Evolutionary conservation across 177 flowering plant species (phyloP), one percentile per base, ranked within the genome.

Genomic region (Vitis hybrid): DNA sequence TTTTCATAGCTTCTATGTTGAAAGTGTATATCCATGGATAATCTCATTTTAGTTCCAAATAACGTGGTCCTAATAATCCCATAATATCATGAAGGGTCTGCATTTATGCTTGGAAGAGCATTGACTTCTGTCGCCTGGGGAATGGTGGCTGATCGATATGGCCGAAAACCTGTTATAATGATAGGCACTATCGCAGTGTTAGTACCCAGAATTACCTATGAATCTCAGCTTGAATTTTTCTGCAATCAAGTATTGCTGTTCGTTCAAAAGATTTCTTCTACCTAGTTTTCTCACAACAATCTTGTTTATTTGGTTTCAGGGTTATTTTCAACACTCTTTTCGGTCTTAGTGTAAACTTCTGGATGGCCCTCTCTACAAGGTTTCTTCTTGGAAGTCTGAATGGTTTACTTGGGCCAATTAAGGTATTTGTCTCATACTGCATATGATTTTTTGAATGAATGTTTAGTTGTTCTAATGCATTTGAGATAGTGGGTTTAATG

Each of bases 121-220:
- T 70, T 87, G 62, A 89, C 93, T 46, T 89, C 91, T 62, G 70
- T 83, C 60, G 69, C 82, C 4, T 89, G 93, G 91, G 93, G 93
- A 68, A n/a, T 79, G 6, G 54, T 85, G 8, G 87, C 93, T 56
- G 93, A 89, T 81, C 77, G 84, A 72, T 84, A 83, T 72, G 93
- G 93, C 68, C 84, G 91, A 7, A 89, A 89, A 72, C 91, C 91
- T 21, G 80, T 87, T 12, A 82, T 87, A 65, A 48, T 87, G 2
- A 46, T 87, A 0, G 89, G 93, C 61, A 80, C 81, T n/a, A 7
- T 68, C 17, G 56, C 84, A 71, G 82, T 89, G 91, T 89, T 60
- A 74, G 93, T 75, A n/a, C 10, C 52, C 3, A 18, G 50, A 62
- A 21, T 17, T 7, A 17, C 4, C 56, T 12, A 13, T 2, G 15